Evolutionary conservation across 78 protist genomes (phyloP).

Genomic region (Emiliania huxleyi): DNA sequence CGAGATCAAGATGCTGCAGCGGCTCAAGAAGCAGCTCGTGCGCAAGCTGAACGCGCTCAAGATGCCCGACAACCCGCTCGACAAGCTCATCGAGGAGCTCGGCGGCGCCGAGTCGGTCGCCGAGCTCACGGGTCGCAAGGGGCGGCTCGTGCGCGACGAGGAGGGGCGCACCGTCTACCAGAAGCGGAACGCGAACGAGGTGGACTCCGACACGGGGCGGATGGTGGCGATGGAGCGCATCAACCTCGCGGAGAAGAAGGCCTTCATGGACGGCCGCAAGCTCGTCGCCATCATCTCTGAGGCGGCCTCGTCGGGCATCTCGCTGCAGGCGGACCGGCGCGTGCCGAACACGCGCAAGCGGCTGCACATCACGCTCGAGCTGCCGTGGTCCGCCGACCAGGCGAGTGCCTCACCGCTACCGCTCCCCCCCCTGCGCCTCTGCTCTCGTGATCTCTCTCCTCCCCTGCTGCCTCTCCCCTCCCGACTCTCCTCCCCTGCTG

Average conservation of each 20-base stretch:
- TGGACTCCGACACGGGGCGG: neutral
- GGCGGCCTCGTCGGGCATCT: conserved; percentile 54
- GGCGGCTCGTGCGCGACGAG: neutral
- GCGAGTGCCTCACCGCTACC: too few species aligned
- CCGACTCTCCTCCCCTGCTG: too few species aligned
- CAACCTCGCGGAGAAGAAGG: neutral
- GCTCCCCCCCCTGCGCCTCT: neutral
- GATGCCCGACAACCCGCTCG: conserved; percentile 19
- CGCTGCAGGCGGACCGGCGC: conserved; percentile 44
- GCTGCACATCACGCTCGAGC: conserved; percentile 41
- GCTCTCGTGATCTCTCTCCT: neutral
- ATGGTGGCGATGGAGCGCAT: neutral
- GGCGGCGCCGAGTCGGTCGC: neutral
- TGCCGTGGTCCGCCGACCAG: conserved; percentile 34
- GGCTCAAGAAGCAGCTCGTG: neutral
- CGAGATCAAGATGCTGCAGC: neutral
- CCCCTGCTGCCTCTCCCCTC: too few species aligned
- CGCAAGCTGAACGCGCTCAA: neutral
- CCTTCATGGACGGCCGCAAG: conserved; percentile 21
- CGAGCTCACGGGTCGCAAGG: conserved; percentile 20
- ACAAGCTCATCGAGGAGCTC: neutral
- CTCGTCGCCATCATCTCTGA: conserved; percentile 51
- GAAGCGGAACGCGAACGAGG: neutral
- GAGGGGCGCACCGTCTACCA: neutral
- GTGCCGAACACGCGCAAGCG: conserved; percentile 26